phyloP scores from a whole-genome alignment of 164 flowering plant genomes.

The Aristolochia californica region DNA sequence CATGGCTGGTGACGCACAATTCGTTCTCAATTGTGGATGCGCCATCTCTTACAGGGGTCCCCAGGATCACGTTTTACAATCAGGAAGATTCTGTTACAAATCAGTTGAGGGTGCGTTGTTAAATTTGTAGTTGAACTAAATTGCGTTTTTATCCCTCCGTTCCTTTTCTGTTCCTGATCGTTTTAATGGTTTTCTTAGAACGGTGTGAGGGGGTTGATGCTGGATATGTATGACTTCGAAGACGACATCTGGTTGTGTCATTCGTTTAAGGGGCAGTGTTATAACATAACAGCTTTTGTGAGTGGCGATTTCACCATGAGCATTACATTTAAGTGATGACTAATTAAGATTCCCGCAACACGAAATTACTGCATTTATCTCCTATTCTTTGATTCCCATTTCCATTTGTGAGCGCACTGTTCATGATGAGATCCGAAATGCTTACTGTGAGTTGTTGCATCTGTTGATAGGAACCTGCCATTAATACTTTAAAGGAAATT shows the following conservation, averaged over 20 bases:
- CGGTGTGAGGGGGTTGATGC: constrained; percentile 96
- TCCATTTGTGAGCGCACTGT: too few species aligned
- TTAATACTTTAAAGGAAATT: constrained; percentile 85
- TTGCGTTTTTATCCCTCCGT: not conserved
- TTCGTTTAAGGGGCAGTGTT: constrained; percentile 81
- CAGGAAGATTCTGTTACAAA: constrained; percentile 91
- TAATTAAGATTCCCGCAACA: too few species aligned
- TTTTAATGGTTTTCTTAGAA: constrained; percentile 32
- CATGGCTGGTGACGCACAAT: constrained; percentile 94
- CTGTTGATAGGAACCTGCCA: constrained; percentile 68
- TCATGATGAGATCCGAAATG: not conserved
- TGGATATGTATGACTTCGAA: constrained; percentile 95
- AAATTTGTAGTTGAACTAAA: not conserved
- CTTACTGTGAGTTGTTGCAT: not conserved
- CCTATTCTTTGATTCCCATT: too few species aligned
- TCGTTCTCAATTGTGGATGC: constrained; percentile 78
- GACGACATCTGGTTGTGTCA: constrained; percentile 98
- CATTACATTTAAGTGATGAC: too few species aligned
- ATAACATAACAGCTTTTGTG: constrained; percentile 97
- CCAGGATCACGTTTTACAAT: constrained; percentile 78
- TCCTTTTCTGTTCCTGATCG: not conserved
- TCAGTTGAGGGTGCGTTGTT: constrained; percentile 51
- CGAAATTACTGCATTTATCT: too few species aligned
- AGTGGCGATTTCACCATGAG: constrained; percentile 5
- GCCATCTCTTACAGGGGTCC: constrained; percentile 55